These are phyloP conservation scores for Byssothecium circinans DNA, from an alignment of 2,329 filamentous ascomycete species.

Conservation along the genomic window DNA sequence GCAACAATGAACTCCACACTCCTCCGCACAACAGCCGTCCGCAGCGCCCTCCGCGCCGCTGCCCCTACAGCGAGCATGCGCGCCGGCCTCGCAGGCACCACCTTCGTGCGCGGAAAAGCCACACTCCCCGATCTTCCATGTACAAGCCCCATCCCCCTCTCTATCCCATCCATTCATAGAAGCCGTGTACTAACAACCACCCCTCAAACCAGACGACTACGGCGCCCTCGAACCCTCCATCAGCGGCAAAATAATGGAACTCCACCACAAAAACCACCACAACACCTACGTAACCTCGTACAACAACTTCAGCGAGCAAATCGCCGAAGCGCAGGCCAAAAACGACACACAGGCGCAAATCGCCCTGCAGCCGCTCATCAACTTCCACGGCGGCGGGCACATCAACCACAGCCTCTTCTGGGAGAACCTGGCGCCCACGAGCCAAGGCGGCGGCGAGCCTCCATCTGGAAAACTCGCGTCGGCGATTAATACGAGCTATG, in stretches of 20 bases:
- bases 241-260: constrained; percentile 92
- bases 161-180: too few species aligned
- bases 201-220: constrained; percentile 88
- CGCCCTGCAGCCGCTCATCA: constrained; percentile 60
- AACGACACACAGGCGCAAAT: constrained; percentile 56
- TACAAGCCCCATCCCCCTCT: constrained; percentile 47
- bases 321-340: constrained; percentile 59
- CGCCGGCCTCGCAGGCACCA: constrained; percentile 69
- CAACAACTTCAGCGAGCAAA: constrained; percentile 76
- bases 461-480: constrained; percentile 60
- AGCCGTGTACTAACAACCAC: too few species aligned
- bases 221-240: constrained; percentile 84
- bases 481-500: constrained; percentile 62
- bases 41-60: constrained; percentile 70
- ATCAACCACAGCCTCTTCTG: constrained; percentile 70
- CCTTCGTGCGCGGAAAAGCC: constrained; percentile 83
- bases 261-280: constrained; percentile 94
- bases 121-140: constrained; percentile 87
- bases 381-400: constrained; percentile 69
- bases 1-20: constrained; percentile 73
- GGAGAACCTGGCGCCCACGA: constrained; percentile 69
- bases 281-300: constrained; percentile 89
- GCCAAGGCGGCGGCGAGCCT: constrained; percentile 67
- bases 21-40: constrained; percentile 69
- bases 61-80: constrained; percentile 62